phyloP scores from a whole-genome alignment of 139 green algal genomes.

The Tetraselmis chui region DNA sequence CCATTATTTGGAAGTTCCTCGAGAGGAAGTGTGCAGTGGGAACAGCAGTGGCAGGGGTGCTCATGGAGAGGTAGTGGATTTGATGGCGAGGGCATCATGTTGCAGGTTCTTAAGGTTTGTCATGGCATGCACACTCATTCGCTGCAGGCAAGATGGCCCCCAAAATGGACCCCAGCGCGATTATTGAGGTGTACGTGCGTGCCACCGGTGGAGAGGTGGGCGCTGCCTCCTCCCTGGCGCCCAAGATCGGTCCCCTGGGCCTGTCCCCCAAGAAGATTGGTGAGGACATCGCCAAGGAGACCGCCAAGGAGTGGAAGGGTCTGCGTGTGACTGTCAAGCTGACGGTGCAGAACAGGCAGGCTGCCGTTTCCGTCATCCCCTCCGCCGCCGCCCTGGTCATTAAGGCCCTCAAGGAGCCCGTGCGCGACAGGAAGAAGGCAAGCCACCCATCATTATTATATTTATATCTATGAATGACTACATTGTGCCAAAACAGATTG shows the following conservation, averaged over 20 bases:
- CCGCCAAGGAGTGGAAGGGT: slow-evolving; percentile 98
- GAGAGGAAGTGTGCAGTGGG: too few species aligned
- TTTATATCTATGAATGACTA: too few species aligned
- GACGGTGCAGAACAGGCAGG: slow-evolving; percentile 96
- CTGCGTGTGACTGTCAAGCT: slow-evolving; percentile 98
- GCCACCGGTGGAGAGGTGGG: slow-evolving; percentile 97
- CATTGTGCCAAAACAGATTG: too few species aligned
- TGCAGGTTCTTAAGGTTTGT: too few species aligned
- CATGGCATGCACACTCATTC: too few species aligned
- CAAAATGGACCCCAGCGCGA: slow-evolving; percentile 89
- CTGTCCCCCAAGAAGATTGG: slow-evolving; percentile 99
- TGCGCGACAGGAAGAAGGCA: slow-evolving; percentile 92
- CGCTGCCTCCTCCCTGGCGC: slow-evolving; percentile 94
- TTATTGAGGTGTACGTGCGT: slow-evolving; percentile 93
- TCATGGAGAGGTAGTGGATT: too few species aligned
- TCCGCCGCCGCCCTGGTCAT: slow-evolving; percentile 93
- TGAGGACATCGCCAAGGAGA: slow-evolving; percentile 99
- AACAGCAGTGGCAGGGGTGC: too few species aligned
- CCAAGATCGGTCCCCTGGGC: slow-evolving; percentile 99
- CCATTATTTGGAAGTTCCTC: too few species aligned
- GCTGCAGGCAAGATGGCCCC: slow-evolving; percentile 64
- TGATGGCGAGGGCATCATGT: too few species aligned
- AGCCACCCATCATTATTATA: neutral
- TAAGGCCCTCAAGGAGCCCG: slow-evolving; percentile 96
- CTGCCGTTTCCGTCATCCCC: slow-evolving; percentile 95